Evolutionary conservation across 352 stramenopile genomes (phyloP).

Genomic region (Globisporangium rhizosaccharum): DNA sequence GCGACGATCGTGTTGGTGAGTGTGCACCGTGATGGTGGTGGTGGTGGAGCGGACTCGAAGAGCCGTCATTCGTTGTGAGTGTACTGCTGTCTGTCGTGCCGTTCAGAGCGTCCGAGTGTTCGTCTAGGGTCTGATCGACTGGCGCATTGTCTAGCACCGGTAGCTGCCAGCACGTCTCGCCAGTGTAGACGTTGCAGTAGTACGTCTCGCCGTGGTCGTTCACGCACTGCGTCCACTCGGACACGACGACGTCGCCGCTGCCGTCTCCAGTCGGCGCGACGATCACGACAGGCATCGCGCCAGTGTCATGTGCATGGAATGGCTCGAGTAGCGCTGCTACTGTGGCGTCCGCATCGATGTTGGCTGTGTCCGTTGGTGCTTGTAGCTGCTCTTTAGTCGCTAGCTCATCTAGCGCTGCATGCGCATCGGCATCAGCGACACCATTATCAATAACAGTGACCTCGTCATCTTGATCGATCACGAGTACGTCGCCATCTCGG

Average conservation of each 20-base stretch:
- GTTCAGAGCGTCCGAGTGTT: not conserved
- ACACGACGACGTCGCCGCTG: conserved; percentile 1
- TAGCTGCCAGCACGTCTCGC: conserved; percentile 39
- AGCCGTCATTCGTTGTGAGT: not conserved
- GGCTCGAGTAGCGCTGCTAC: not conserved
- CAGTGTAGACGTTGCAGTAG: conserved; percentile 33
- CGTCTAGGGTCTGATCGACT: not conserved
- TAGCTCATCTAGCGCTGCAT: too few relatives aligned
- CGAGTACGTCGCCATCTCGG: too few relatives aligned
- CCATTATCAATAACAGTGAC: too few relatives aligned
- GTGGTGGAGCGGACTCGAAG: too few relatives aligned
- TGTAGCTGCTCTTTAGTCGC: too few relatives aligned
- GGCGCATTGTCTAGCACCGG: conserved; percentile 8
- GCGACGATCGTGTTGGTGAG: not conserved
- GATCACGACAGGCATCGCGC: conserved; percentile 8
- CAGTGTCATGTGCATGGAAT: conserved; percentile 4
- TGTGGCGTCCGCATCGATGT: not conserved
- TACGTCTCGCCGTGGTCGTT: conserved; percentile 40
- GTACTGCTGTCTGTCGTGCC: not conserved
- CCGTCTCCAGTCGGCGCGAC: not conserved
- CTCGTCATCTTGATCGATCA: too few relatives aligned
- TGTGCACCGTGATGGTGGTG: not conserved
- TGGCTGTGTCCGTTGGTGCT: too few relatives aligned
- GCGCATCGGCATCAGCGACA: too few relatives aligned
- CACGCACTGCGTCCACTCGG: conserved; percentile 32